phyloP scores from a whole-genome alignment of 2,329 filamentous ascomycete species.

The Nothophoma quercina region DNA sequence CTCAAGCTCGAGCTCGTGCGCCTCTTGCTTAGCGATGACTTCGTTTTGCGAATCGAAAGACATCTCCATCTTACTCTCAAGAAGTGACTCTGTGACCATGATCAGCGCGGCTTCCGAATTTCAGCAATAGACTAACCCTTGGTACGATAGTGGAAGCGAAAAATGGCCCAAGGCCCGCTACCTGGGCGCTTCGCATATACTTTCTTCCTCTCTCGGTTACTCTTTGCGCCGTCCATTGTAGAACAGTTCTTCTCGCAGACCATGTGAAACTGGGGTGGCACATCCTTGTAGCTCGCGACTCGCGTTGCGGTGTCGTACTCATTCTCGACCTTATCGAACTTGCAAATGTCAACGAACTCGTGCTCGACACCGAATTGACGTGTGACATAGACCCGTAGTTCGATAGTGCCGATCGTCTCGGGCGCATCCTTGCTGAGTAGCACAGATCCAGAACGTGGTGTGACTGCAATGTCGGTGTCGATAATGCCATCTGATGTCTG shows the following conservation, averaged over 20 bases:
- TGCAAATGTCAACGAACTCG: constrained; percentile 13
- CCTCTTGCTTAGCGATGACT: not conserved
- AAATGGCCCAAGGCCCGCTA: constrained; percentile 48
- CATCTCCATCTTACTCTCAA: constrained; percentile 8
- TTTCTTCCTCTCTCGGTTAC: constrained; percentile 19
- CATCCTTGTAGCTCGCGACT: constrained; percentile 20
- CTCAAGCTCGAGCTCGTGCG: constrained; percentile 24
- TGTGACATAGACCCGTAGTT: constrained; percentile 40
- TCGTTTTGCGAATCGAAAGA: constrained; percentile 21
- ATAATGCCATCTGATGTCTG: constrained; percentile 62
- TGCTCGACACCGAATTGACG: constrained; percentile 30
- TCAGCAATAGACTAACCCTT: constrained; percentile 22
- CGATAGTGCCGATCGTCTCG: constrained; percentile 41
- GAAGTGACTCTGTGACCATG: constrained; percentile 26
- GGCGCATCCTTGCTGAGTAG: constrained; percentile 11
- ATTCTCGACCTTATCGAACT: constrained; percentile 17
- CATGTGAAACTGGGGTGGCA: constrained; percentile 35
- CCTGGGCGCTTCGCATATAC: constrained; percentile 39
- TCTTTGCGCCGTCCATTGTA: constrained; percentile 17
- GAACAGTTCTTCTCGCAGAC: constrained; percentile 26
- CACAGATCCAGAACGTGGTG: constrained; percentile 69
- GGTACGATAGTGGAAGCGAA: constrained; percentile 53
- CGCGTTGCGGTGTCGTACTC: not conserved
- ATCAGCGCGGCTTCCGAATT: not conserved
- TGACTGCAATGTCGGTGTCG: constrained; percentile 91